These are phyloP conservation scores for Trametes meyenii DNA, from an alignment of 768 basidiomycete species.

Conservation along the genomic window DNA sequence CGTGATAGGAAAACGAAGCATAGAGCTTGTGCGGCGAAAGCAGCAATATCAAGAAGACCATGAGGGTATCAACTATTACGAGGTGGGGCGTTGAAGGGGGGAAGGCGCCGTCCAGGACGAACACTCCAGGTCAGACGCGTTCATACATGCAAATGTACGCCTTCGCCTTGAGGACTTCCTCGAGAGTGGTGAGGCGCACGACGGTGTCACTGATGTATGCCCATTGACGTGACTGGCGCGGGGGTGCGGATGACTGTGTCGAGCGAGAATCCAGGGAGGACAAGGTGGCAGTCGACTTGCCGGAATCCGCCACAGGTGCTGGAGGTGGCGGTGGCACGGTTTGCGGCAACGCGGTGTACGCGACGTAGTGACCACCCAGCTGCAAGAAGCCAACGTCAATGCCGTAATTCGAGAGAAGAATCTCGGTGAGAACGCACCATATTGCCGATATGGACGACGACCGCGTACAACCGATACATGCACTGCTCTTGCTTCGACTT, in stretches of 20 bases:
- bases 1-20: background rate
- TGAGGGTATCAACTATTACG: background rate
- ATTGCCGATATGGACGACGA: conserved; percentile 85
- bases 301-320: background rate
- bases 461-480: conserved; percentile 74
- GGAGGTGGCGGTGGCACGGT: conserved; percentile 3
- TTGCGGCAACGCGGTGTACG: conserved; percentile 74
- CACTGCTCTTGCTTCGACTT: conserved; percentile 41
- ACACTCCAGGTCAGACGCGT: conserved; percentile 46
- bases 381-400: conserved; percentile 31
- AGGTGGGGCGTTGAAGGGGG: background rate
- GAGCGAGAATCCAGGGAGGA: conserved; percentile 5
- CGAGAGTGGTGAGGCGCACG: conserved; percentile 78
- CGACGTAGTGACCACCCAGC: conserved; percentile 90
- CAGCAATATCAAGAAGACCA: background rate
- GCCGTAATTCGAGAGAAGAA: background rate
- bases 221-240: conserved; percentile 62
- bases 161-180: conserved; percentile 89
- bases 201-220: conserved; percentile 90
- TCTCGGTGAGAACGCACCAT: conserved; percentile 57
- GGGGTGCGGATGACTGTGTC: conserved; percentile 12
- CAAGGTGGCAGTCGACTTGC: conserved; percentile 4
- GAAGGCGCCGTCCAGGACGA: background rate
- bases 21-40: background rate
- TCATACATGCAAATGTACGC: conserved; percentile 96